Base-by-base conservation (phyloP, 2,329 filamentous ascomycete genomes). In the Fusarium buharicum region DNA sequence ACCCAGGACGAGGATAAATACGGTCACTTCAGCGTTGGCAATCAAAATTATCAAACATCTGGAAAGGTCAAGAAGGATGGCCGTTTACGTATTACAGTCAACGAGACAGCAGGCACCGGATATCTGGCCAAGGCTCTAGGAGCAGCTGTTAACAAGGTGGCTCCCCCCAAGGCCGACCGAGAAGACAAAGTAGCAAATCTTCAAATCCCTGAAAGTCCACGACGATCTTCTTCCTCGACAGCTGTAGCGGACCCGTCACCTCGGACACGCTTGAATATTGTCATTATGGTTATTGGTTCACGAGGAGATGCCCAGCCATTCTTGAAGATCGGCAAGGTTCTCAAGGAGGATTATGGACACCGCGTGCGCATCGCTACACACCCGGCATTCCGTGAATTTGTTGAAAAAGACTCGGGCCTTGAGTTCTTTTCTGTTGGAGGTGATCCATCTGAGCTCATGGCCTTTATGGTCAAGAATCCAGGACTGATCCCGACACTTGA, bases 401-500 rank as follows among this genome's bases (percentile, higher is more conserved):
- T 94, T 1, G 84, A 91, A 68, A 82, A 88, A 44, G 89, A 92
- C 60, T 87, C 82, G 0, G 89, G 87, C 0, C 80, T 94, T 0
- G 91, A 94, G 67, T 94, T 94, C 76, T 94, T 93, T 75, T 89
- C 86, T 2, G 85, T 93, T 2, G 91, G 91, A 2, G 91, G 91
- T 2, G 88, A 94, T 67, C 91, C 91, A 2, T 86, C 88, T 0
- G 90, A 93, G 74, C 79, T 95, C 2, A 94, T 94, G 91, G 88
- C 90, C 0, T 94, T 93, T 73, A 94, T 95, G 91, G 90, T 93
- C 30, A 92, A 92, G 77, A 93, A 94, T 68, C 90, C 86, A 0
- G 90, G 90, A 4, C 81, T 94, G 74, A 90, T 95, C 3, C 91
- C 91, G 0, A 89, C 84, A 1, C 77, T 93, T 20, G 86, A 91